Conservation (phyloP, 148 eudicot species). For the Rhododendron ferrugineum region DNA sequence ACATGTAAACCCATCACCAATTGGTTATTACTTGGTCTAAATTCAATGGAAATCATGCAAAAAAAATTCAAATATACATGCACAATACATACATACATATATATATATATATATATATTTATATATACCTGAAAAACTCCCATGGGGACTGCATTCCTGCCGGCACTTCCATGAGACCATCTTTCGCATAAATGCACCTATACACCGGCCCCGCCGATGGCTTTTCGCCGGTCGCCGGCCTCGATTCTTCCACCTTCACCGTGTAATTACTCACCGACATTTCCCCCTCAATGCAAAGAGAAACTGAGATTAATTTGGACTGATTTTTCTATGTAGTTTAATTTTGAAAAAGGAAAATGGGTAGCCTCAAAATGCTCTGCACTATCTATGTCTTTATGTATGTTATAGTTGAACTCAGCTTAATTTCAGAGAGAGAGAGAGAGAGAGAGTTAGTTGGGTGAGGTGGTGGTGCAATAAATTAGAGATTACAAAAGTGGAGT, state of each 20-base stretch:
- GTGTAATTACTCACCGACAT: slow-evolving; percentile 38
- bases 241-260: slow-evolving; percentile 60
- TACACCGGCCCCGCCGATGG: slow-evolving; percentile 81
- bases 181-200: slow-evolving; percentile 73
- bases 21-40: background rate
- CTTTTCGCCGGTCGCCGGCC: slow-evolving; percentile 36
- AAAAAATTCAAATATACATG: background rate
- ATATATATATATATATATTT: too few relatives aligned
- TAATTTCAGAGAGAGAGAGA: background rate
- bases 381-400: background rate
- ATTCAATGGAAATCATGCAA: background rate
- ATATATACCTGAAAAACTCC: slow-evolving; percentile 71
- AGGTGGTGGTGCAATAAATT: slow-evolving; percentile 31
- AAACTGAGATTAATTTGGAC: background rate
- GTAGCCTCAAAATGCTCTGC: background rate
- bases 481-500: background rate
- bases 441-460: background rate
- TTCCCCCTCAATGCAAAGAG: background rate
- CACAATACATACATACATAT: background rate
- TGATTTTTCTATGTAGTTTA: background rate
- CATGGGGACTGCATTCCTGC: slow-evolving; percentile 54
- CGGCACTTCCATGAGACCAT: slow-evolving; percentile 69
- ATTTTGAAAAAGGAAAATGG: background rate
- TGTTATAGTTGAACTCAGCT: background rate
- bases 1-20: too few relatives aligned